Base-by-base conservation (phyloP, 768 basidiomycete genomes). In the Hericium erinaceus region DNA sequence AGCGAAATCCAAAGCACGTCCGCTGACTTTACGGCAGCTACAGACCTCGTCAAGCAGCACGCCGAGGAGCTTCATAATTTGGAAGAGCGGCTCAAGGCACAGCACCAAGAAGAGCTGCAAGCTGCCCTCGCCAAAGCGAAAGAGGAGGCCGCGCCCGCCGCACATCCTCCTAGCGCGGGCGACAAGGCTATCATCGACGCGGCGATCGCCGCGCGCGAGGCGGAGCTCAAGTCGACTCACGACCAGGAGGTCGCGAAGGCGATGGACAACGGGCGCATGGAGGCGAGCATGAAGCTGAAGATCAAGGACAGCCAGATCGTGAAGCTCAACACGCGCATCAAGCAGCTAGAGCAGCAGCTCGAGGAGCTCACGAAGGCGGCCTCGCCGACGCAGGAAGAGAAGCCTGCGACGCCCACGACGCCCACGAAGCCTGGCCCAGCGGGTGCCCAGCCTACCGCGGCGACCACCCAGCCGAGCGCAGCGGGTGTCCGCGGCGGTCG, bases 291-390 rank as follows among this genome's bases (percentile, higher is more conserved):
- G 22, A 87, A 85, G 71, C 67, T 71, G 38, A 87, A 85, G 67
- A 62, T 91, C 46, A 90, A 89, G 70, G 89, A 92, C 61, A 72
- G 74, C 1, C 86, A 86, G 61, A 72, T 90, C n/a, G 75, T 82
- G 33, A 79, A 74, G 53, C 73, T 80, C 10, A 81, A 87, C 65
- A 72, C 71, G 57, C 79, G 76, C 57, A 72, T 89, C 52, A 90
- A 88, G 71, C 83, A 85, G 7, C 73, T 89, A 39, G 87, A 90
- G 64, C 75, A 76, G 11, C 80, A 83, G 57, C 78, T 87, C 39
- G 67, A 79, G 44, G 79, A 79, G 58, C 81, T 79, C 79, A 76
- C 76, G 61, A 77, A 77, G 50, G 69, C 73, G 0, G 82, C 83
- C 18, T 33, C 28, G 28, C 28, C 28, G 28, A 33, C 28, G 8